Conservation (phyloP, 768 basidiomycete genomes). For the Mycena albidolilacea region DNA sequence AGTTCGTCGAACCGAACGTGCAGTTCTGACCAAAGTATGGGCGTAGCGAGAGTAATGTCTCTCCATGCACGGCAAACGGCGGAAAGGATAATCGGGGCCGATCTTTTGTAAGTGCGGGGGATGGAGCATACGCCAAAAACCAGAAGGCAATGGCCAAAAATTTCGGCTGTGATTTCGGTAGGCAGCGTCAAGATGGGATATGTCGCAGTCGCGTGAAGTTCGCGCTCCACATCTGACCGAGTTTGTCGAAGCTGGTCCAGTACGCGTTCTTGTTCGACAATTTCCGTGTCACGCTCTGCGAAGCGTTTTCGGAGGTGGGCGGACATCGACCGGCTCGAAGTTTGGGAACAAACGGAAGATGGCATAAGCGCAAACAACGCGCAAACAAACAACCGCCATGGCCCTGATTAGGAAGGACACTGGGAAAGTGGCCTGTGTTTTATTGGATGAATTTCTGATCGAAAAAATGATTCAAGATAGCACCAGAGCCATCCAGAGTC, state of each 20-base stretch:
- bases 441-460: too few species aligned
- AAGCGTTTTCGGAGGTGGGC: conserved; percentile 1
- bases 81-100: not conserved
- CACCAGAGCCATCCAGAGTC: too few species aligned
- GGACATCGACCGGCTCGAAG: not conserved
- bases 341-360: too few species aligned
- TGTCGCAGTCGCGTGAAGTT: not conserved
- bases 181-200: conserved; percentile 14
- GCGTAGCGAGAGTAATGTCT: not conserved
- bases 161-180: conserved; percentile 14
- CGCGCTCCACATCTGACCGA: not conserved
- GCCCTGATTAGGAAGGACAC: too few species aligned
- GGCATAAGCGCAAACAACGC: too few species aligned
- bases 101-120: not conserved
- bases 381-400: too few species aligned
- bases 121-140: not conserved
- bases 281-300: not conserved
- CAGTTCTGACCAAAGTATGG: conserved; percentile 10
- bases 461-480: too few species aligned
- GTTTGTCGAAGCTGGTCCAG: not conserved
- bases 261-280: not conserved
- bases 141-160: conserved; percentile 7
- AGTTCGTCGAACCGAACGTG: not conserved
- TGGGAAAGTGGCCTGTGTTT: too few species aligned
- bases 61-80: not conserved